Conservation (phyloP, 192 early-diverging fungal species). For the Backusella psychrophila region DNA sequence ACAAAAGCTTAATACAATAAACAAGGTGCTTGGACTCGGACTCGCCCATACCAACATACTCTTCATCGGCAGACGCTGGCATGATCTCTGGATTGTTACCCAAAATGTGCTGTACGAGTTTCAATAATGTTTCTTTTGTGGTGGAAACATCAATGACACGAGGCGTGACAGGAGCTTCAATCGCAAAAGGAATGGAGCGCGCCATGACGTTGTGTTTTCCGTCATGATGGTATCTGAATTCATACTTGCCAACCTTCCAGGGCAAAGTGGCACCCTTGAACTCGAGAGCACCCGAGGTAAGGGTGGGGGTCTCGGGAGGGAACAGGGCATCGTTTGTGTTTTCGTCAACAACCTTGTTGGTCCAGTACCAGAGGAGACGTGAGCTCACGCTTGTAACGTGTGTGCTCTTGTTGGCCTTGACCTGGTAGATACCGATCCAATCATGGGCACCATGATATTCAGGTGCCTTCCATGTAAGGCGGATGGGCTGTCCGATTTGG, state of each 20-base stretch:
- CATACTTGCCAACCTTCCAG: constrained; percentile 86
- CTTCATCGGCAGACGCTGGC: constrained; percentile 45
- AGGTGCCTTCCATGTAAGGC: constrained; percentile 74
- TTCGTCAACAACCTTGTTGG: background rate
- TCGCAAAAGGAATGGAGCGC: constrained; percentile 75
- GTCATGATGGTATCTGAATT: constrained; percentile 90
- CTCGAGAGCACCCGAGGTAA: constrained; percentile 48
- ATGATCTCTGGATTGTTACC: constrained; percentile 44
- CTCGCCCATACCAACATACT: constrained; percentile 57
- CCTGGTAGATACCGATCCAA: constrained; percentile 93
- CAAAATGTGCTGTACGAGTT: constrained; percentile 44
- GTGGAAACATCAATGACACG: constrained; percentile 28
- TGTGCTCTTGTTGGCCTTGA: constrained; percentile 69
- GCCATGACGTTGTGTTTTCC: constrained; percentile 83
- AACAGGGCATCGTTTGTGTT: background rate
- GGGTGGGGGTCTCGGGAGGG: constrained; percentile 19
- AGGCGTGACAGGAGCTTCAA: constrained; percentile 38
- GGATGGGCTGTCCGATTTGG: constrained; percentile 76
- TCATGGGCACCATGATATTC: constrained; percentile 69
- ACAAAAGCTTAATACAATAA: constrained; percentile 78
- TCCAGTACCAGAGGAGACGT: constrained; percentile 65
- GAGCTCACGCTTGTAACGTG: constrained; percentile 79
- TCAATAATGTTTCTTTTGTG: constrained; percentile 38
- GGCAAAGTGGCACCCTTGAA: constrained; percentile 73
- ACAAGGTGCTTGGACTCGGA: constrained; percentile 68